phyloP scores from a whole-genome alignment of 176 grass and related monocot species.

The Carex littledalei region DNA sequence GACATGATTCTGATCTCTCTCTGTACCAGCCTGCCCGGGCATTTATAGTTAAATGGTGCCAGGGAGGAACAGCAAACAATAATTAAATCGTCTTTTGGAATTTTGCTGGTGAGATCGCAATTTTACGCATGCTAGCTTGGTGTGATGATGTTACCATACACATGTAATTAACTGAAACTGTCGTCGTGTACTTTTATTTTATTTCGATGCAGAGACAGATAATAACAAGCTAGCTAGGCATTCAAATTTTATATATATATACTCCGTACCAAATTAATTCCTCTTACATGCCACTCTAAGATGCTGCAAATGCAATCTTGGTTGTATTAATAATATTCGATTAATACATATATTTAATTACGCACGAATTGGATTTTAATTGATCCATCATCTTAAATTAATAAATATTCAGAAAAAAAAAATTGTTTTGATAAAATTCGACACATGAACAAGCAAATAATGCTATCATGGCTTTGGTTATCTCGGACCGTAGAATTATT shows the following conservation, averaged over 20 bases:
- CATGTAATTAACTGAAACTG: constrained; percentile 9
- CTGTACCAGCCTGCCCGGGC: not conserved
- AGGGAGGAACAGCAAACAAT: not conserved
- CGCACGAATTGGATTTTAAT: not conserved
- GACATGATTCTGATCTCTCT: not conserved
- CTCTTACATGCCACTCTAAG: not conserved
- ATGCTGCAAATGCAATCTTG: no score
- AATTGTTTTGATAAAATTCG: no score
- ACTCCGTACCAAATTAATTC: not conserved
- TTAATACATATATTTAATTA: no score
- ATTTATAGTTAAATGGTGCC: not conserved
- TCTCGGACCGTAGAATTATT: no score
- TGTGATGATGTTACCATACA: not conserved
- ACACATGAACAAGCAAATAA: no score
- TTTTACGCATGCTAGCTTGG: not conserved
- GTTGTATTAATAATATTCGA: no score
- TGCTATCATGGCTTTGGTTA: no score
- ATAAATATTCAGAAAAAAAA: no score
- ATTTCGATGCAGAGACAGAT: not conserved
- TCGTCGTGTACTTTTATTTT: not conserved
- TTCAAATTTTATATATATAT: not conserved
- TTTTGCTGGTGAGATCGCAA: not conserved
- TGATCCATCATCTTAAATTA: no score
- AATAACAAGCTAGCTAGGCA: not conserved
- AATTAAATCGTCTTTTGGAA: not conserved